Evolutionary conservation across 1,284 basidiomycete species (phyloP).

Genomic region (Leccinum griseonigrum): DNA sequence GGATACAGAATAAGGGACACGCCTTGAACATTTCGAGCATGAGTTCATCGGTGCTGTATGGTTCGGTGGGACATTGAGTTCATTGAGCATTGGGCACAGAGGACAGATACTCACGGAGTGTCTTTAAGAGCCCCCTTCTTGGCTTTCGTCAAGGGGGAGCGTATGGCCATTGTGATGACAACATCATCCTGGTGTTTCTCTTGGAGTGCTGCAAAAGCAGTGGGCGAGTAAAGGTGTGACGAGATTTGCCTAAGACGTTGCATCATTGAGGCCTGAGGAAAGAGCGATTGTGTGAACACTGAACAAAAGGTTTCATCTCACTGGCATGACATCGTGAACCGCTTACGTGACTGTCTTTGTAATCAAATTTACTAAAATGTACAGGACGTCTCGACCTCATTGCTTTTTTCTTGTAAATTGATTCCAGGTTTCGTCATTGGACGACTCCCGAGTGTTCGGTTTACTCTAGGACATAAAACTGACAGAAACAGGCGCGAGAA

Average conservation of each 20-base stretch:
- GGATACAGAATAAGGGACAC: constrained; percentile 5
- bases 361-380: too few species aligned
- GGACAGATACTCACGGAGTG: constrained; percentile 45
- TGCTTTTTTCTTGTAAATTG: too few species aligned
- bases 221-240: constrained; percentile 50
- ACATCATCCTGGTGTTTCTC: constrained; percentile 68
- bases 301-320: neutral
- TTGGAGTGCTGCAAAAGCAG: constrained; percentile 46
- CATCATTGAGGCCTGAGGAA: constrained; percentile 2
- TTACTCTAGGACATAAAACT: too few species aligned
- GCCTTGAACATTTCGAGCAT: constrained; percentile 78
- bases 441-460: too few species aligned
- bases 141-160: constrained; percentile 74
- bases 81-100: neutral
- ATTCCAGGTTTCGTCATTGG: too few species aligned
- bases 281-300: neutral
- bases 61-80: constrained; percentile 3
- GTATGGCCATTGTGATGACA: constrained; percentile 76
- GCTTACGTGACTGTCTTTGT: too few species aligned
- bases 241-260: constrained; percentile 65
- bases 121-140: constrained; percentile 82
- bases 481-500: too few species aligned
- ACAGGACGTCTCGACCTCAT: too few species aligned
- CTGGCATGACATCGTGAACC: too few species aligned
- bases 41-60: constrained; percentile 66